Conservation (phyloP, 495 filamentous ascomycete species). For the Neurospora africana region DNA sequence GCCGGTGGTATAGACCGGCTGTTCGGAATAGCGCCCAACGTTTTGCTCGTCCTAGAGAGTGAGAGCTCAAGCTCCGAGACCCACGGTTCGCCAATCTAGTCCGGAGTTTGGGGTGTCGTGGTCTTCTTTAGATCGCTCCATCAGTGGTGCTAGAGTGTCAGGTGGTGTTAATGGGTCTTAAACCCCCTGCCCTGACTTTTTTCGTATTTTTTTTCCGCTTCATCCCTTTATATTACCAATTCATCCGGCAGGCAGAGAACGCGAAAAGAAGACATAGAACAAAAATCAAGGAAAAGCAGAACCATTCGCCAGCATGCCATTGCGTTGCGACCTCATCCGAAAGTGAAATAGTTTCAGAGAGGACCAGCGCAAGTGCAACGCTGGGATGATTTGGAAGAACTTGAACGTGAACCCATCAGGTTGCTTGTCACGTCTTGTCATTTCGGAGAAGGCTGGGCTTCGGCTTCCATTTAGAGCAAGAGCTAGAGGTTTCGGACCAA, state of each 20-base stretch:
- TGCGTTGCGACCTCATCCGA: not conserved
- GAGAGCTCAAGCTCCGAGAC: conserved; percentile 2
- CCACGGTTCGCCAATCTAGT: conserved; percentile 1
- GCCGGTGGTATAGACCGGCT: not conserved
- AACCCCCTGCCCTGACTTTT: not conserved
- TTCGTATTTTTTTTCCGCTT: not conserved
- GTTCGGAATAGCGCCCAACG: not conserved
- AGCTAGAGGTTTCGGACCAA: conserved; percentile 7
- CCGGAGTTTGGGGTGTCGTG: not conserved
- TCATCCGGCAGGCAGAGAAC: not conserved
- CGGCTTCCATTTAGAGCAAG: conserved; percentile 10
- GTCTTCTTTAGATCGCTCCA: not conserved
- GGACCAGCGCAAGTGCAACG: not conserved
- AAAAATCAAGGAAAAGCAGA: not conserved
- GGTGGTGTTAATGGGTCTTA: not conserved
- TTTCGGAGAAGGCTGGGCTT: conserved; percentile 19
- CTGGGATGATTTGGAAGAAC: not conserved
- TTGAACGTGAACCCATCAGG: not conserved
- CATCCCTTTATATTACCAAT: not conserved
- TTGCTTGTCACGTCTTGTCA: conserved; percentile 9
- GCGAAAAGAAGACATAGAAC: not conserved
- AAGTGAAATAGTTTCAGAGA: not conserved
- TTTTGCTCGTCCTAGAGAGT: not conserved
- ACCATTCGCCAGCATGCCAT: not conserved
- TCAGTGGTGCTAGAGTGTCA: not conserved